A percentile compares a stretch with the other conserved stretches of the same genome.
phyloP scores from a whole-genome alignment of 176 grass and related monocot genomes.

The Hordeum marinum region DNA sequence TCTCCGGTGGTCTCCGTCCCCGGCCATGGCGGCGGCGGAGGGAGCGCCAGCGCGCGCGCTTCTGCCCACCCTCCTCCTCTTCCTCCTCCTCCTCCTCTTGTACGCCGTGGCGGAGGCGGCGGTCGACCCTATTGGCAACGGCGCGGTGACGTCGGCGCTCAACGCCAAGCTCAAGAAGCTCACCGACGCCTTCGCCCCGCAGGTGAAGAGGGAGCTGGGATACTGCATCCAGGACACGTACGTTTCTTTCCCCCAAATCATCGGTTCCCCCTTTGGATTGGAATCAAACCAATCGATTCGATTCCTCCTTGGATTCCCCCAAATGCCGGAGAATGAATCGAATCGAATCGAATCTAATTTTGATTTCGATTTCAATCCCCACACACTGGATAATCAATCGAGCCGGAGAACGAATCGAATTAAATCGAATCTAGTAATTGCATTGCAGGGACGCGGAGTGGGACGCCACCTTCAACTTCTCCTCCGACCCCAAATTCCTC shows the following conservation, averaged over 20 bases:
- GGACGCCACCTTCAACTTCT: conserved; percentile 85
- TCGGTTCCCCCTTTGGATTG: too few species aligned
- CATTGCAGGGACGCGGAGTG: conserved; percentile 59
- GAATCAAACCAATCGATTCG: neutral
- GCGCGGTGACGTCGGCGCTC: neutral
- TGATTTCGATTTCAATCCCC: too few species aligned
- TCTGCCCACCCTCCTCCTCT: neutral
- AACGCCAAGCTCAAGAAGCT: conserved; percentile 37
- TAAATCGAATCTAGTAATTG: too few species aligned
- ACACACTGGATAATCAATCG: too few species aligned
- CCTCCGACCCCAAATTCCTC: conserved; percentile 53
- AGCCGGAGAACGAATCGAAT: too few species aligned
- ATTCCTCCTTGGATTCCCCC: too few species aligned
- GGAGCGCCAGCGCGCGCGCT: neutral
- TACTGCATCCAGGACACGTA: conserved; percentile 86
- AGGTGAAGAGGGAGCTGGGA: conserved; percentile 44
- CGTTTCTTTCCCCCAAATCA: too few species aligned
- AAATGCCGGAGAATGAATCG: too few species aligned
- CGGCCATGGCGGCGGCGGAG: conserved; percentile 6
- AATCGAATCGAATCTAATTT: too few species aligned
- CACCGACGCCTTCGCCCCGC: conserved; percentile 37
- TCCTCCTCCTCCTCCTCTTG: neutral
- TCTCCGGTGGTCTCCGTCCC: neutral
- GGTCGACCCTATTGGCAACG: neutral
- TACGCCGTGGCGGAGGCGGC: neutral